Conservation (phyloP, 352 stramenopile genomes). For the Phytophthora citricola region DNA sequence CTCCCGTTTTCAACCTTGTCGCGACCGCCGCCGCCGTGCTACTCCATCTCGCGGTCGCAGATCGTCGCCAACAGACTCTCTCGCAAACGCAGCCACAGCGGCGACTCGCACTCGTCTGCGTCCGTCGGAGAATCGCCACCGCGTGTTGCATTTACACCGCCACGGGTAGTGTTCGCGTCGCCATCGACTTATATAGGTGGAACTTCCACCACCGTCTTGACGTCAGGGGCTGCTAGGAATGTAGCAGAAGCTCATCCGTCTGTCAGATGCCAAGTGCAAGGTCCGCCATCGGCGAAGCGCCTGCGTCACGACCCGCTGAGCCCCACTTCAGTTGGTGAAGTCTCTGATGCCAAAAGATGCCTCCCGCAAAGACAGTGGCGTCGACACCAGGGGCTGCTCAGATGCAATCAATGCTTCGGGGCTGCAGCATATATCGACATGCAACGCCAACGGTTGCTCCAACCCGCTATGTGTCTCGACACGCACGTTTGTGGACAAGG, state of each 20-base stretch:
- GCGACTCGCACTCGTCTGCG: conserved; percentile 12
- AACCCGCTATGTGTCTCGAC: conserved; percentile 67
- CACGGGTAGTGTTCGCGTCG: conserved; percentile 1
- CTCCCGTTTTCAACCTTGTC: conserved; percentile 21
- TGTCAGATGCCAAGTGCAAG: conserved; percentile 24
- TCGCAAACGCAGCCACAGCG: conserved; percentile 29
- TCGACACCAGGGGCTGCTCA: conserved; percentile 43
- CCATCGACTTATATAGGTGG: not conserved
- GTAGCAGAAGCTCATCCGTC: conserved; percentile 5
- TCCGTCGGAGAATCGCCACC: not conserved
- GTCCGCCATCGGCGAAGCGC: conserved; percentile 32
- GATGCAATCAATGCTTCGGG: conserved; percentile 65
- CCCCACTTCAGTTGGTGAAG: conserved; percentile 57
- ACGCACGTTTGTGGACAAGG: conserved; percentile 62
- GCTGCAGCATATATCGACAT: conserved; percentile 53
- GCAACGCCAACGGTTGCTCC: conserved; percentile 38
- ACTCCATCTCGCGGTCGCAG: conserved; percentile 30
- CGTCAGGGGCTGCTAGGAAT: not conserved
- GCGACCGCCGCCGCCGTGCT: conserved; percentile 20
- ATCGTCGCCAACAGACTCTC: conserved; percentile 22
- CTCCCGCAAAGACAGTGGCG: conserved; percentile 17
- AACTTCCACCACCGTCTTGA: not conserved
- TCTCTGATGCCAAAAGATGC: conserved; percentile 36
- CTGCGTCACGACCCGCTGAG: conserved; percentile 45
- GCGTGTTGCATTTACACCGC: conserved; percentile 11